These are phyloP conservation scores for Colletotrichum destructivum DNA, from an alignment of 2,329 filamentous ascomycete species.

Conservation along the genomic window DNA sequence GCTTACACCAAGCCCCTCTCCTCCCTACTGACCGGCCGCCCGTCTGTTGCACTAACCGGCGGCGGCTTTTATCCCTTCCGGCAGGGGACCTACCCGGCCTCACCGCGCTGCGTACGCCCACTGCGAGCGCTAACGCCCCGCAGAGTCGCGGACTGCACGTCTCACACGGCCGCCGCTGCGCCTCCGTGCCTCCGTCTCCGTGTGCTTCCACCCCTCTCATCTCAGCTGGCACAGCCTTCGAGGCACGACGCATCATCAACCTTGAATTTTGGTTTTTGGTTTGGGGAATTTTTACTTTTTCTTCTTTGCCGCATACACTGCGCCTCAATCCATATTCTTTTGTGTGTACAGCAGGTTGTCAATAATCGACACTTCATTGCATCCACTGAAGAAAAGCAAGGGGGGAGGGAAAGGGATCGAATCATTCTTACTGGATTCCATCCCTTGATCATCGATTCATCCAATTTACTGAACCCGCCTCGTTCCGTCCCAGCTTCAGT, in stretches of 20 bases:
- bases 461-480: not conserved
- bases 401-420: no score
- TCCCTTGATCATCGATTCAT: not conserved
- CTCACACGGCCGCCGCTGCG: slow-evolving; percentile 16
- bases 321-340: not conserved
- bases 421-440: not conserved
- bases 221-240: slow-evolving; percentile 23
- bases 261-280: no score
- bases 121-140: slow-evolving; percentile 29
- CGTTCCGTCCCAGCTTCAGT: slow-evolving; percentile 13
- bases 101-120: slow-evolving; percentile 25
- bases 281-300: no score
- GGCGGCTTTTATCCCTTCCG: slow-evolving; percentile 25
- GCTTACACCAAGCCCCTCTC: not conserved
- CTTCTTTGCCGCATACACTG: not conserved
- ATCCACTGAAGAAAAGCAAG: not conserved
- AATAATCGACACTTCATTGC: not conserved
- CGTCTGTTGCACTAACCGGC: not conserved
- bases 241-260: slow-evolving; percentile 10
- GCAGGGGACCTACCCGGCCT: slow-evolving; percentile 23
- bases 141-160: slow-evolving; percentile 17
- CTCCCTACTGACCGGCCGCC: not conserved
- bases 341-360: no score
- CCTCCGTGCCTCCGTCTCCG: slow-evolving; percentile 30
- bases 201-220: not conserved